Evolutionary conservation across 768 basidiomycete genomes (phyloP), one percentile per base, ranked within the genome.

Genomic region (Gloeostereum incarnatum): DNA sequence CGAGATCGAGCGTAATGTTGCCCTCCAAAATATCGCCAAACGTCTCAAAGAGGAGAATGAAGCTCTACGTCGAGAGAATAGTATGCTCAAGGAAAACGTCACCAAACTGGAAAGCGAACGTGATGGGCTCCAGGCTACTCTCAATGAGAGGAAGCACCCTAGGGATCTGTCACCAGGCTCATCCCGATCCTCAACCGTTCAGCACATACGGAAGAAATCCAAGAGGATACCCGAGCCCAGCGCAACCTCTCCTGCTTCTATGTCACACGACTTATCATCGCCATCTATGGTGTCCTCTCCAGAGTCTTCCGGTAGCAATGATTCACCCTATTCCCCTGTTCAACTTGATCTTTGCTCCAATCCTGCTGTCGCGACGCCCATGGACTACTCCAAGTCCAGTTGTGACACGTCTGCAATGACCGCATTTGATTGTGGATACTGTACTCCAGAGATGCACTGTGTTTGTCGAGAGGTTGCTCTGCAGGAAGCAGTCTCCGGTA

Each of bases 41-140:
- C 75, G 78, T 22, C 69, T 86, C 41, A 91, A 90, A 59, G 86
- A 88, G 47, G 89, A 92, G 54, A 92, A 92, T 46, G 83, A 88
- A 37, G 61, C 61, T 11, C 68, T 91, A 13, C 74, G 75, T 36
- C 62, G 65, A 43, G 85, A 90, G 58, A 90, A 90, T 49, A 45
- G 54, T 19, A 49, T 60, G 6, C 69, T 90, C 21, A 76, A 70
- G 52, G 70, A 73, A 24, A 72, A 57, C 46, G 49, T 78, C 1
- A 47, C 58, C 7, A 57, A 56, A 27, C 48, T 69, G 24, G 71
- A 73, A 48, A 56, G 57, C 33, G 60, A 62, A n/a, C 54, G 44
- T 27, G 57, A 61, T 36, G n/a, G n/a, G n/a, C n/a, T n/a, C n/a
- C n/a, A n/a, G n/a, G n/a, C n/a, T n/a, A n/a, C n/a, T n/a, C n/a